Evolutionary conservation across 495 filamentous ascomycete species (phyloP).

Genomic region (Apiosordaria backusii): DNA sequence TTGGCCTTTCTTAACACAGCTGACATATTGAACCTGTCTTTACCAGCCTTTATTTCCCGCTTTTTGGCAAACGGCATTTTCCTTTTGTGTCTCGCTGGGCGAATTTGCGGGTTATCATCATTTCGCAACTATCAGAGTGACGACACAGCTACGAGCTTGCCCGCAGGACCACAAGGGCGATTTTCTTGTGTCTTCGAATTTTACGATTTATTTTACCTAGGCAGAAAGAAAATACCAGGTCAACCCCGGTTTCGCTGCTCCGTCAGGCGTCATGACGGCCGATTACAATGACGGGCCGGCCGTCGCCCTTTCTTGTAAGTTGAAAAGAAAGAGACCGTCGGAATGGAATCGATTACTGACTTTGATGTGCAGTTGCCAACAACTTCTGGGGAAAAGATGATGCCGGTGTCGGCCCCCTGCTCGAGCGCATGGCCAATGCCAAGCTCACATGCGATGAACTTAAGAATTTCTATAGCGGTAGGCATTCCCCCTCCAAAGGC

Average conservation of each 20-base stretch:
- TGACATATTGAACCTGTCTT: not conserved
- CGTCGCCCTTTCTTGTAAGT: slow-evolving; percentile 47
- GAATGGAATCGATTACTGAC: not conserved
- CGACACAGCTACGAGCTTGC: not conserved
- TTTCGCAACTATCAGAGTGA: not conserved
- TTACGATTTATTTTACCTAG: not conserved
- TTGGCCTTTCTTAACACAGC: not conserved
- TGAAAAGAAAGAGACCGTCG: not conserved
- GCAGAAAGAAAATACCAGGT: not conserved
- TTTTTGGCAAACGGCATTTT: not conserved
- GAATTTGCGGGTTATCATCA: not conserved
- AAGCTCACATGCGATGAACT: slow-evolving; percentile 96
- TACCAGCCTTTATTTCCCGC: not conserved
- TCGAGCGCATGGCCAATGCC: slow-evolving; percentile 93
- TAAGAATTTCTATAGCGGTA: slow-evolving; percentile 85
- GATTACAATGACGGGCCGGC: slow-evolving; percentile 39
- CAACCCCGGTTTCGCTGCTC: not conserved
- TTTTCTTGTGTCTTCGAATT: not conserved
- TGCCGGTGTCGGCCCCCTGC: slow-evolving; percentile 85
- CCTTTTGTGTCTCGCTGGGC: not conserved
- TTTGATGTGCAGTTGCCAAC: slow-evolving; percentile 70
- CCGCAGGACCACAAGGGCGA: not conserved
- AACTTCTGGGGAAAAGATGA: slow-evolving; percentile 99
- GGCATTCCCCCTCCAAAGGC: slow-evolving; percentile 12
- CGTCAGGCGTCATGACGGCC: slow-evolving; percentile 28